Base-by-base conservation (phyloP, 2,329 filamentous ascomycete genomes). In the Pseudomassariella vexata region DNA sequence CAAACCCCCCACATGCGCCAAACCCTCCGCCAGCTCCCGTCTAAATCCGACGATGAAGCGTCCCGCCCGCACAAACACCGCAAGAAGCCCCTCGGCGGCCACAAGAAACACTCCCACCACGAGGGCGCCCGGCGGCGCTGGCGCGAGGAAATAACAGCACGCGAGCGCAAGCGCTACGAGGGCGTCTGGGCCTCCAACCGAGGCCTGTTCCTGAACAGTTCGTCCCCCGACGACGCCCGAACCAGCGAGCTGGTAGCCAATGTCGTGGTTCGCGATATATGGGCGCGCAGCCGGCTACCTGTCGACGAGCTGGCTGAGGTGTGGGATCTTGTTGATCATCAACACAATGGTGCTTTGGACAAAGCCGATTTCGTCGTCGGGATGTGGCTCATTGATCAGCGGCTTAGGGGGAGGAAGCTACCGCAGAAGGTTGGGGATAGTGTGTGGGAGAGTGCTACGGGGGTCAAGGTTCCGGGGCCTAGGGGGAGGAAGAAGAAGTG, bases 111-210 rank as follows among this genome's bases (percentile, higher is more conserved):
- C 52, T 73, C 79, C 2, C 85, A 92, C 48, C 78, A 85, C 46
- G 85, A 90, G 52, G 85, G 82, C 0, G 72, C 82, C 4, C 73
- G 85, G 12, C 80, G 77, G 48, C 74, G 83, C 6, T 92, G 85
- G 85, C 73, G 83, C 24, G 84, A 89, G 44, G 69, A 77, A 39
- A 74, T 92, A 24, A 85, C 81, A 0, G 70, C 76, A 28, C 66
- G 76, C 5, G 84, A 92, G 50, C 67, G 82, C n/a, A 84, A 83
- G 49, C 71, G 85, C 2, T 92, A 92, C 55, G 85, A 90, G 55
- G 85, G 82, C 3, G 73, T 92, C 2, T 92, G 85, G 84, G 85
- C 85, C 2, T 85, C 83, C 24, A 92, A 92, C 47, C 76, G 78
- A 29, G 85, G 85, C 0, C 37, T 77, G 0, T 57, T 75, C 7